phyloP scores from a whole-genome alignment of 2,329 filamentous ascomycete species.

The Cladosporium sp. region DNA sequence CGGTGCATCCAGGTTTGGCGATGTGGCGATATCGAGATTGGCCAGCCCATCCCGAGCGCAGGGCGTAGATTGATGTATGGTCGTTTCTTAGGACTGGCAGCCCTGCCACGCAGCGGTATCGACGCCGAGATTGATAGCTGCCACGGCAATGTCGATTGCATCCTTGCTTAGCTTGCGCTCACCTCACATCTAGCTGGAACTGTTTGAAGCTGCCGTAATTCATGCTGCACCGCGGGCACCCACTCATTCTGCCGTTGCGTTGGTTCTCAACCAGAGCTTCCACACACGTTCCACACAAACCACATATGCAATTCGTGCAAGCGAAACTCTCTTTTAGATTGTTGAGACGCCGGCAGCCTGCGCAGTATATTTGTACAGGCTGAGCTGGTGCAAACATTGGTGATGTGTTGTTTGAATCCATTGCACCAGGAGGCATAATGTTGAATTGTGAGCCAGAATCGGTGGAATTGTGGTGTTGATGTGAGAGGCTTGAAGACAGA shows the following conservation, averaged over 20 bases:
- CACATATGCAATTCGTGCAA: constrained; percentile 94
- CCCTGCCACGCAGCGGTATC: no score
- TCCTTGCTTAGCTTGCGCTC: constrained; percentile 15
- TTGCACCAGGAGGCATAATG: constrained; percentile 44
- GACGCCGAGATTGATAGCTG: neutral
- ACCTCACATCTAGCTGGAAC: constrained; percentile 78
- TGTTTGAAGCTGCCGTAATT: constrained; percentile 72
- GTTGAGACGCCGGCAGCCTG: constrained; percentile 75
- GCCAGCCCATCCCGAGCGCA: no score
- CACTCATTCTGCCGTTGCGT: constrained; percentile 60
- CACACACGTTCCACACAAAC: constrained; percentile 83
- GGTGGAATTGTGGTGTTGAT: constrained; percentile 39
- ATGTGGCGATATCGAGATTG: no score
- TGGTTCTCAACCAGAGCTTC: constrained; percentile 74
- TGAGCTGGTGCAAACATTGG: constrained; percentile 42
- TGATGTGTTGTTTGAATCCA: constrained; percentile 38
- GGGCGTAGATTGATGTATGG: no score
- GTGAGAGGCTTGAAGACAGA: constrained; percentile 22
- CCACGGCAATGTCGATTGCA: neutral
- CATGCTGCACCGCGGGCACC: constrained; percentile 65
- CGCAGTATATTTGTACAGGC: constrained; percentile 82
- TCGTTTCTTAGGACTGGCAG: no score
- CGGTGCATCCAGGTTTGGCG: no score
- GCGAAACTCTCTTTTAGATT: constrained; percentile 80
- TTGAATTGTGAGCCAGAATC: constrained; percentile 69